These are phyloP conservation scores for Phytophthora tentaculata DNA, from an alignment of 352 stramenopile genomes.

Conservation along the genomic window DNA sequence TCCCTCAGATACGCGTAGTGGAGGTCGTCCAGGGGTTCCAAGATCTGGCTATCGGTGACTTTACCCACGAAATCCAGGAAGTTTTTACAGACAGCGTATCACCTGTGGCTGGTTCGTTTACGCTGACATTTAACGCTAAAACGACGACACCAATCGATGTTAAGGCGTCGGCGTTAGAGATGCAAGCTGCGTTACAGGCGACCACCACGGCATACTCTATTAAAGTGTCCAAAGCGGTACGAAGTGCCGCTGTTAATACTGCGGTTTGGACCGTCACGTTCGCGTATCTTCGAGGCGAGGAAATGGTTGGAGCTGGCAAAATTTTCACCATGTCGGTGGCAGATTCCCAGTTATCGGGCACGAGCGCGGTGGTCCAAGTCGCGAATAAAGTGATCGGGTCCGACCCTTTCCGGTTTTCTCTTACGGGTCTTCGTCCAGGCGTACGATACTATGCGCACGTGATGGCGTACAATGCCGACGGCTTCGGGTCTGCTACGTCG, in stretches of 20 bases:
- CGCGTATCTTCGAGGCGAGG: conserved; percentile 91
- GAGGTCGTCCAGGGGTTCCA: conserved; percentile 51
- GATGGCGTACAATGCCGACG: conserved; percentile 82
- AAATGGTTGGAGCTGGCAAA: conserved; percentile 92
- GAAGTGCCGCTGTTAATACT: conserved; percentile 55
- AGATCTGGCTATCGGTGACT: conserved; percentile 89
- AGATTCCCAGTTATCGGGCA: conserved; percentile 65
- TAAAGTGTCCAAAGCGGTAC: conserved; percentile 63
- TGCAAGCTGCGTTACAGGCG: conserved; percentile 83
- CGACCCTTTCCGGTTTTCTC: conserved; percentile 81
- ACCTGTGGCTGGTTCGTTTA: conserved; percentile 82
- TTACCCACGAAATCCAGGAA: conserved; percentile 87
- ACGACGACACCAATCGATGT: conserved; percentile 75
- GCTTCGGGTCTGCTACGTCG: conserved; percentile 49
- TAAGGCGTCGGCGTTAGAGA: conserved; percentile 77
- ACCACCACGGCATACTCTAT: conserved; percentile 88
- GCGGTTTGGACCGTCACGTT: conserved; percentile 95
- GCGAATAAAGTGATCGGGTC: conserved; percentile 91
- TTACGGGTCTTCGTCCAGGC: conserved; percentile 60
- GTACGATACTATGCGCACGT: conserved; percentile 77
- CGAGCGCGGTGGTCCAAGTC: conserved; percentile 63
- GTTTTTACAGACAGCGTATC: conserved; percentile 30
- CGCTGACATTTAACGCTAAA: conserved; percentile 91
- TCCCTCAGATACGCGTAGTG: conserved; percentile 79
- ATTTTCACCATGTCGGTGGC: conserved; percentile 76